phyloP scores from a whole-genome alignment of 148 eudicot genomes.

The Silene conica region DNA sequence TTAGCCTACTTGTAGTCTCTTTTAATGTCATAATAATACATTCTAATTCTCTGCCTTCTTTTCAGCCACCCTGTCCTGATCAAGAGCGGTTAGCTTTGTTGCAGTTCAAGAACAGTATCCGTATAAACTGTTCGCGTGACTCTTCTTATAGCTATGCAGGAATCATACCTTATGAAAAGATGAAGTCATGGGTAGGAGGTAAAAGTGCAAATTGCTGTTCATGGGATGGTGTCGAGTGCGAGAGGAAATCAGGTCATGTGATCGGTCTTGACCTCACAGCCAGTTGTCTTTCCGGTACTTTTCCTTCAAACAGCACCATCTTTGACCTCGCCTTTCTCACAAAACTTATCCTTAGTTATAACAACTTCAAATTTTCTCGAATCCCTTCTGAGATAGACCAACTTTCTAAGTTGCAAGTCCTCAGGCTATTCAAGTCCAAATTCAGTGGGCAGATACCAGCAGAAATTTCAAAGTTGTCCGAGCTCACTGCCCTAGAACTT shows the following conservation, averaged over 20 bases:
- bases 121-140: constrained; percentile 1
- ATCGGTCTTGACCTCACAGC: constrained; percentile 1
- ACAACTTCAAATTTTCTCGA: constrained; percentile 8
- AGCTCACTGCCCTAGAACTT: constrained; percentile 27
- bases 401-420: constrained; percentile 21
- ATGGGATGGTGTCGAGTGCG: constrained; percentile 39
- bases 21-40: not conserved
- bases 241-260: constrained; percentile 20
- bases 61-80: constrained; percentile 7
- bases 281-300: constrained; percentile 8
- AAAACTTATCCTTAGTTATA: constrained; percentile 5
- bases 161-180: constrained; percentile 6
- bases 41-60: not conserved
- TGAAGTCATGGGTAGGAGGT: constrained; percentile 8
- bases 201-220: constrained; percentile 25
- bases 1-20: not conserved
- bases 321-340: constrained; percentile 7
- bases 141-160: not conserved
- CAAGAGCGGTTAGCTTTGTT: constrained; percentile 12
- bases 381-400: constrained; percentile 18
- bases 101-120: constrained; percentile 15
- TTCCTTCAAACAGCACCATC: constrained; percentile 8
- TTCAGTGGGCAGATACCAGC: constrained; percentile 37
- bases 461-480: constrained; percentile 25
- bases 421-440: constrained; percentile 28